Conservation (phyloP, 768 basidiomycete genomes). For the Candolleomyces eurysporus region DNA sequence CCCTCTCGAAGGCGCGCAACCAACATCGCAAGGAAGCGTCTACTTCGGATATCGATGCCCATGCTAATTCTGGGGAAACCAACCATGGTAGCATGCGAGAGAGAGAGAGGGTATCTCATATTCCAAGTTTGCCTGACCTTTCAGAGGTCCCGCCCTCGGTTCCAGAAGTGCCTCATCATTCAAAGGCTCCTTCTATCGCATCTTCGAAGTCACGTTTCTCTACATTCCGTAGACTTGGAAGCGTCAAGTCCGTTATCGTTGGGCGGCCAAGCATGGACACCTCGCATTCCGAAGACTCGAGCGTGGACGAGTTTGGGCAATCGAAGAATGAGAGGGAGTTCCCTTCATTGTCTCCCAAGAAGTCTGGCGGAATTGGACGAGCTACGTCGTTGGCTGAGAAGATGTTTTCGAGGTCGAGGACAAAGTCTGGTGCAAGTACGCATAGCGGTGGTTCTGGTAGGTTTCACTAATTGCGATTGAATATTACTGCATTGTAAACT, state of each 20-base stretch:
- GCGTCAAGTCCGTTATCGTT: conserved; percentile 38
- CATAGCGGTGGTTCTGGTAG: conserved; percentile 40
- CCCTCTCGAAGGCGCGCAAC: conserved; percentile 25
- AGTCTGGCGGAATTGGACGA: conserved; percentile 37
- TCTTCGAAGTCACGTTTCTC: conserved; percentile 43
- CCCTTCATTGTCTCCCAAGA: conserved; percentile 54
- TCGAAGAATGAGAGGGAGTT: conserved; percentile 35
- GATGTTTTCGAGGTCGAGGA: conserved; percentile 53
- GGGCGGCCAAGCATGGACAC: conserved; percentile 51
- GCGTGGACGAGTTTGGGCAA: conserved; percentile 29
- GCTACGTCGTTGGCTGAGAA: conserved; percentile 62
- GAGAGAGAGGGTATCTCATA: conserved; percentile 10
- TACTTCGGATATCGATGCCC: conserved; percentile 9
- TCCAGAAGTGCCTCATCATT: conserved; percentile 32
- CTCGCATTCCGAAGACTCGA: conserved; percentile 35
- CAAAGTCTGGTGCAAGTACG: conserved; percentile 50
- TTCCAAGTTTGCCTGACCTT: conserved; percentile 14
- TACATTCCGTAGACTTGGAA: conserved; percentile 46
- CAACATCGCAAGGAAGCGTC: conserved; percentile 24
- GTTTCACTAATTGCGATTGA: conserved; percentile 18
- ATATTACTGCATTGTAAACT: background rate
- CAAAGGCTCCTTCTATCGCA: conserved; percentile 43
- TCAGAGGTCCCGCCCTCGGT: conserved; percentile 16
- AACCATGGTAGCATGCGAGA: background rate
- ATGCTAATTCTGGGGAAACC: conserved; percentile 1